A percentile compares a stretch with the other conserved stretches of the same genome.
These are phyloP conservation scores for Kwoniella bestiolae DNA, from an alignment of 768 basidiomycete genomes.

Conservation along the genomic window DNA sequence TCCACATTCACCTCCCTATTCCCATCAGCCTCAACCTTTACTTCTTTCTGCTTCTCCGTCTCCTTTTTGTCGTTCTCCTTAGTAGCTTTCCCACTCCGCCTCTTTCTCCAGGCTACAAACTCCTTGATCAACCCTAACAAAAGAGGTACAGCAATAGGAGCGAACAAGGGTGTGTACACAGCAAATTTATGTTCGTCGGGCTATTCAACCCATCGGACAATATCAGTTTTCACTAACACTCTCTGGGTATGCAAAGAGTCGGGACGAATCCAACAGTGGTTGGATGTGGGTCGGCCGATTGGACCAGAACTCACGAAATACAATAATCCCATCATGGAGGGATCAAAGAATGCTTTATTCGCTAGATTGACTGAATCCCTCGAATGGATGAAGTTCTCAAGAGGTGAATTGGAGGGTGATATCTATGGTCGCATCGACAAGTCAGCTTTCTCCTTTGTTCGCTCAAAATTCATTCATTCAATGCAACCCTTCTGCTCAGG, in stretches of 20 bases:
- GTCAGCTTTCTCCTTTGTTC: too few relatives aligned
- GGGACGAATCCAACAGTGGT: too few relatives aligned
- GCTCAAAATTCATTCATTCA: too few relatives aligned
- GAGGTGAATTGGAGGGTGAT: constrained; percentile 6
- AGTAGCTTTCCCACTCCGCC: constrained; percentile 17
- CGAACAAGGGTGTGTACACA: constrained; percentile 93
- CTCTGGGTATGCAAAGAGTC: too few relatives aligned
- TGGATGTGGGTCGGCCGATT: too few relatives aligned
- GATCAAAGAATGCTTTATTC: constrained; percentile 87
- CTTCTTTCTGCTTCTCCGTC: neutral
- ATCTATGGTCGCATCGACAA: neutral
- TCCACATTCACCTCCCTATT: neutral
- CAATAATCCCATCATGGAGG: constrained; percentile 90
- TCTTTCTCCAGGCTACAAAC: constrained; percentile 65
- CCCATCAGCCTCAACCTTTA: neutral
- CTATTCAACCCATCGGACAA: constrained; percentile 30
- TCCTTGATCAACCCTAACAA: constrained; percentile 76
- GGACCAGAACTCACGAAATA: constrained; percentile 67
- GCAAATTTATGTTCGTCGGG: constrained; percentile 97
- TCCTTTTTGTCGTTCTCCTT: neutral
- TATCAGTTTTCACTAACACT: too few relatives aligned
- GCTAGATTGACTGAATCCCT: constrained; percentile 49
- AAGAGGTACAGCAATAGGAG: constrained; percentile 82
- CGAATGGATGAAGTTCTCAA: constrained; percentile 36
- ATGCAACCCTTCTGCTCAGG: too few relatives aligned